phyloP scores from a whole-genome alignment of 2,329 filamentous ascomycete species.

The Cytospora schulzeri region DNA sequence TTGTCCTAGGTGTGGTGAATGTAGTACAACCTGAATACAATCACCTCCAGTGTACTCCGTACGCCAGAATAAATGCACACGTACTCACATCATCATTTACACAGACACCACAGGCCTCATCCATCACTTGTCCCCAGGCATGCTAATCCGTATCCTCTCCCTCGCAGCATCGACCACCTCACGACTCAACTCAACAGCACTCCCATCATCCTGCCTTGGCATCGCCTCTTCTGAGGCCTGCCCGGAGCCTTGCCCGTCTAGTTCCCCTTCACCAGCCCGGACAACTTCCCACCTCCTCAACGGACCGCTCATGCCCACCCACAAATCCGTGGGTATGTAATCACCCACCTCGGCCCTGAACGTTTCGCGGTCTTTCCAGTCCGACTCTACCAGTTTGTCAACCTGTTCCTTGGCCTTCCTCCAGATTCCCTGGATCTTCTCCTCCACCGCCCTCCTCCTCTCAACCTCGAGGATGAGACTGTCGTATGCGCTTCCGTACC shows the following conservation, averaged over 20 bases:
- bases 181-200: conserved; percentile 3
- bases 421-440: conserved; percentile 73
- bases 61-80: not conserved
- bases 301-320: conserved; percentile 71
- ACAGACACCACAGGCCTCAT: not conserved
- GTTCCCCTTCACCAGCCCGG: conserved; percentile 32
- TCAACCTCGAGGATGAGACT: conserved; percentile 82
- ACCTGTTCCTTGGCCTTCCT: conserved; percentile 77
- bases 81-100: not conserved
- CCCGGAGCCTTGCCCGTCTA: not conserved
- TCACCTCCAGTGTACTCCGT: not conserved
- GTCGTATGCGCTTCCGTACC: conserved; percentile 83
- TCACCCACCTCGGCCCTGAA: conserved; percentile 85
- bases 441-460: conserved; percentile 71
- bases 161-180: conserved; percentile 13
- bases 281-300: conserved; percentile 56
- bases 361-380: conserved; percentile 71
- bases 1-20: not conserved
- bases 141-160: conserved; percentile 7
- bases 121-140: not conserved
- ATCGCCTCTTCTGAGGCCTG: not conserved
- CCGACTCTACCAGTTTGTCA: conserved; percentile 72
- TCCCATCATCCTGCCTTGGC: conserved; percentile 20
- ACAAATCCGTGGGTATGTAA: conserved; percentile 84
- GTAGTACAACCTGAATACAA: not conserved